Evolutionary conservation across 2,329 filamentous ascomycete species (phyloP).

Genomic region (Penicillium sp.): DNA sequence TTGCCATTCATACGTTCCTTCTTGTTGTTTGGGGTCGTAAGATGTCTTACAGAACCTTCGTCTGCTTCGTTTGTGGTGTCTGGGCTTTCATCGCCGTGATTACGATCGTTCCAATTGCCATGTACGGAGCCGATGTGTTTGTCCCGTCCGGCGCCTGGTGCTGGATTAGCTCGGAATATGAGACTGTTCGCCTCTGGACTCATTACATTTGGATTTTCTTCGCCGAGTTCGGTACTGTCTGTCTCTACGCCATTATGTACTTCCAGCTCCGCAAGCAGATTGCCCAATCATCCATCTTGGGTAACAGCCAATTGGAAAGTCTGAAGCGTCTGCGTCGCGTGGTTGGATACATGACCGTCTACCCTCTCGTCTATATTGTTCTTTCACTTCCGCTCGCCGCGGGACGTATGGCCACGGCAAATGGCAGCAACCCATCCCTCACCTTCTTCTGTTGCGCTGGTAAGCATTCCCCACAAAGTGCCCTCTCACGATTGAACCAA

Average conservation of each 20-base stretch:
- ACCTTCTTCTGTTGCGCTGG: slow-evolving; percentile 53
- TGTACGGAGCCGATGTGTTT: slow-evolving; percentile 46
- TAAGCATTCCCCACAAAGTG: slow-evolving; percentile 12
- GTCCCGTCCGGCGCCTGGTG: slow-evolving; percentile 55
- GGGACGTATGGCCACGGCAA: slow-evolving; percentile 44
- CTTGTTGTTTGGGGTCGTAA: slow-evolving; percentile 50
- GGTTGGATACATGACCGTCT: slow-evolving; percentile 49
- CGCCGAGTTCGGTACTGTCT: slow-evolving; percentile 51
- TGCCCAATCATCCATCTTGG: slow-evolving; percentile 37
- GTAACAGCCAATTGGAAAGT: slow-evolving; percentile 37
- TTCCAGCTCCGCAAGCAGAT: slow-evolving; percentile 50
- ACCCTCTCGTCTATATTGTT: slow-evolving; percentile 56
- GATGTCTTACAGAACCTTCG: slow-evolving; percentile 47
- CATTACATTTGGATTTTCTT: slow-evolving; percentile 57
- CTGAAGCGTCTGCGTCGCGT: slow-evolving; percentile 43
- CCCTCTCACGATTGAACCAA: neutral
- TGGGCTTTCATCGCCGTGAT: slow-evolving; percentile 50
- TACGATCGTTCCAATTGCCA: slow-evolving; percentile 47
- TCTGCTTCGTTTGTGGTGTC: slow-evolving; percentile 43
- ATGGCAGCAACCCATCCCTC: slow-evolving; percentile 32
- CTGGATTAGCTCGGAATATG: slow-evolving; percentile 48
- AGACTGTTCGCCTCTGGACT: slow-evolving; percentile 47
- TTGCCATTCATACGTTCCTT: slow-evolving; percentile 55
- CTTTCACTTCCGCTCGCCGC: slow-evolving; percentile 63
- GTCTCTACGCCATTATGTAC: slow-evolving; percentile 50